A percentile compares a stretch with the other conserved stretches of the same genome.
phyloP scores from a whole-genome alignment of 495 filamentous ascomycete species.

The Hypoxylon subgilvum region DNA sequence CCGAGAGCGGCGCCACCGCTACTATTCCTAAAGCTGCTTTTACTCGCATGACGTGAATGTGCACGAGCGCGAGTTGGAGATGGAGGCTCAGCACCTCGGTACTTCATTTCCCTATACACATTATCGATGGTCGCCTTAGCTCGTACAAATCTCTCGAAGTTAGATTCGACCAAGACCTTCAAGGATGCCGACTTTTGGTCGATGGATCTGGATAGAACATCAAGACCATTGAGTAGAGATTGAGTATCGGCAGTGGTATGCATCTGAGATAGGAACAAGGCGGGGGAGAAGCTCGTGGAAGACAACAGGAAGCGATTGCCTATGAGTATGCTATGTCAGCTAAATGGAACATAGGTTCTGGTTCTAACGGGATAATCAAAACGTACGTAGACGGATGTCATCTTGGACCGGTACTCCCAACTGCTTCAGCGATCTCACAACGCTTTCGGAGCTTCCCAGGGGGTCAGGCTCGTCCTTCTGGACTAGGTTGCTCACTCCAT shows the following conservation, averaged over 20 bases:
- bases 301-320: constrained; percentile 92
- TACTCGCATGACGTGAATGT: constrained; percentile 67
- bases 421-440: constrained; percentile 78
- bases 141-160: constrained; percentile 95
- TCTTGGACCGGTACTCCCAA: constrained; percentile 84
- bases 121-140: constrained; percentile 97
- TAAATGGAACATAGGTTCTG: background rate
- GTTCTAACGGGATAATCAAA: background rate
- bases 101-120: constrained; percentile 97
- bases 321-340: constrained; percentile 37
- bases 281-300: constrained; percentile 92
- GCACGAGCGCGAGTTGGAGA: constrained; percentile 49
- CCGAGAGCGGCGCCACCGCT: constrained; percentile 47
- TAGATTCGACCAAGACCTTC: constrained; percentile 93
- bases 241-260: constrained; percentile 84
- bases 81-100: constrained; percentile 73
- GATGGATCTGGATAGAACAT: constrained; percentile 84
- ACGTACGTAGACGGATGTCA: constrained; percentile 75
- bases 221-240: constrained; percentile 76
- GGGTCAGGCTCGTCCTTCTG: constrained; percentile 92
- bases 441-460: constrained; percentile 78
- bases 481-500: constrained; percentile 73
- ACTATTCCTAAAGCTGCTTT: constrained; percentile 69
- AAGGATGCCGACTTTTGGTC: constrained; percentile 96
- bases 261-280: constrained; percentile 87